Conservation (phyloP, 2,329 filamentous ascomycete genomes). For the Colletotrichum sp. region DNA sequence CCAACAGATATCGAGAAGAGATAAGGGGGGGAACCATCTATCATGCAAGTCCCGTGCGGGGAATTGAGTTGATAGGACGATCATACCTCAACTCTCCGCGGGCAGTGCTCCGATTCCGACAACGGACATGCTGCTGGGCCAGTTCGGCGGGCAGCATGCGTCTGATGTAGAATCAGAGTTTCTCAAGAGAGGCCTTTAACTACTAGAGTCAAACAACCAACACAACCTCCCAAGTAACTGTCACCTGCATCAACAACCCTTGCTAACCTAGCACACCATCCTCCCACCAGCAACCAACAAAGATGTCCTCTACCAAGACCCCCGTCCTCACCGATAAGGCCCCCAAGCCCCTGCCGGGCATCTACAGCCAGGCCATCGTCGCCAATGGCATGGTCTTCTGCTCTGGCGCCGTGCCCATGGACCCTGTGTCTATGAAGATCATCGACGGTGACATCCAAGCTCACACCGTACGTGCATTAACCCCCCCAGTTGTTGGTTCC, state of each 20-base stretch:
- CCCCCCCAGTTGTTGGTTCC: too few relatives aligned
- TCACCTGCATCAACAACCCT: neutral
- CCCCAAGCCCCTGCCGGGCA: slow-evolving; percentile 40
- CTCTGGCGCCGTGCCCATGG: slow-evolving; percentile 74
- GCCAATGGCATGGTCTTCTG: slow-evolving; percentile 73
- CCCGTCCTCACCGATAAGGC: slow-evolving; percentile 44
- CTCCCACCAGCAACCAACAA: neutral
- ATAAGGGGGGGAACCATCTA: neutral
- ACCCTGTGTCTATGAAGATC: slow-evolving; percentile 60
- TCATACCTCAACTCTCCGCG: neutral
- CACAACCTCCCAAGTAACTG: neutral
- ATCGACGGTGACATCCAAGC: slow-evolving; percentile 69
- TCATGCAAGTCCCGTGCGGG: neutral
- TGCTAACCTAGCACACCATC: neutral
- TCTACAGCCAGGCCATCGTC: slow-evolving; percentile 63
- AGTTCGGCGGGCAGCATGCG: neutral
- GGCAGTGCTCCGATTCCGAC: neutral
- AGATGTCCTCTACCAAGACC: slow-evolving; percentile 30
- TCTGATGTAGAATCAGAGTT: neutral
- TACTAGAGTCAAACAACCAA: neutral
- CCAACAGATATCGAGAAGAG: neutral
- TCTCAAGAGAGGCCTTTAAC: neutral
- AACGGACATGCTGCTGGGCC: neutral
- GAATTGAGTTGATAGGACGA: neutral
- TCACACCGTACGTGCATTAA: slow-evolving; percentile 54